Conservation (phyloP, 139 green algal genomes). For the Picochlorum sp. region DNA sequence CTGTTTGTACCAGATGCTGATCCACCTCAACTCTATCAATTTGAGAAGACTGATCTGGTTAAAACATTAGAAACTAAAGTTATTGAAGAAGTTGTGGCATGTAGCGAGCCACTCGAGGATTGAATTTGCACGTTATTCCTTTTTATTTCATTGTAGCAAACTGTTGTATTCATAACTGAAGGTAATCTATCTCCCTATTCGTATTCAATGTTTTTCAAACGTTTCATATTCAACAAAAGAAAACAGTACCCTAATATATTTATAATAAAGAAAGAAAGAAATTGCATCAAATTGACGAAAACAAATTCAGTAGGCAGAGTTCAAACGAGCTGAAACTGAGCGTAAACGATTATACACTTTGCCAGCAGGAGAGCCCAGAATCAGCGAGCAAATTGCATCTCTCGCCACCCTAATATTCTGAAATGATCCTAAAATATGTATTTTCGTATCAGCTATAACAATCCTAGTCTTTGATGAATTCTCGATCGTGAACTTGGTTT, state of each 20-base stretch:
- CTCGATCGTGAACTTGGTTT: conserved; percentile 99
- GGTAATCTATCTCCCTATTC: no score
- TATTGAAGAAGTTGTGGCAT: conserved; percentile 15
- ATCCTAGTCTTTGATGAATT: conserved; percentile 94
- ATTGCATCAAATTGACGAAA: background rate
- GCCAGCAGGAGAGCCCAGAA: conserved; percentile 89
- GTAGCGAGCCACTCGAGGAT: conserved; percentile 10
- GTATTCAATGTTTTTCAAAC: no score
- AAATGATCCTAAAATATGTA: conserved; percentile 94
- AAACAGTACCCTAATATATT: background rate
- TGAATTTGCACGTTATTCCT: background rate
- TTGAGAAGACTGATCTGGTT: conserved; percentile 7
- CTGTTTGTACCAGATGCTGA: background rate
- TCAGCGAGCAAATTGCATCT: conserved; percentile 84
- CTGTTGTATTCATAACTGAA: background rate
- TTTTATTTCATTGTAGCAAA: background rate
- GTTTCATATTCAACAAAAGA: no score
- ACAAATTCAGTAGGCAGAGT: conserved; percentile 7
- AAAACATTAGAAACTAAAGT: conserved; percentile 18
- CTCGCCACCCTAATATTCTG: conserved; percentile 72
- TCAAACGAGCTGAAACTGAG: conserved; percentile 48
- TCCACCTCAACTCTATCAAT: background rate
- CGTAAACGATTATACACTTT: conserved; percentile 95
- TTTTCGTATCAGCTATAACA: conserved; percentile 91
- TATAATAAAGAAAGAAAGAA: background rate